These are phyloP conservation scores for Fusarium camptoceras DNA, from an alignment of 2,329 filamentous ascomycete genomes.

Conservation along the genomic window DNA sequence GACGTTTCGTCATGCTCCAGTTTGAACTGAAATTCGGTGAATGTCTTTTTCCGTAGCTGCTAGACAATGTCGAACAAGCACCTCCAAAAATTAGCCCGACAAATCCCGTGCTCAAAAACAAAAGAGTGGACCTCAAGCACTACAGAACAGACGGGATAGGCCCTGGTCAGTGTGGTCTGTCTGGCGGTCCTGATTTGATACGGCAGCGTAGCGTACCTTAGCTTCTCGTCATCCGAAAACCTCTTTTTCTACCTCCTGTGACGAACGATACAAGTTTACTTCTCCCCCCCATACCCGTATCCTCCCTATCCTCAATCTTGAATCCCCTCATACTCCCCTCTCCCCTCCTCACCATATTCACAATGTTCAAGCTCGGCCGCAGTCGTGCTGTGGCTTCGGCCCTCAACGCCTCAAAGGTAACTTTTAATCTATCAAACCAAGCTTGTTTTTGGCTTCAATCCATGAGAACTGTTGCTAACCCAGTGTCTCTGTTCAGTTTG, in stretches of 20 bases:
- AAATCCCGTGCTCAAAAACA: slow-evolving; percentile 45
- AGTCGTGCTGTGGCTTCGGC: slow-evolving; percentile 83
- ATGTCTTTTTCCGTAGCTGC: slow-evolving; percentile 37
- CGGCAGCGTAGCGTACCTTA: slow-evolving; percentile 14
- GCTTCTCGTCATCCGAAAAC: slow-evolving; percentile 45
- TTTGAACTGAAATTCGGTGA: slow-evolving; percentile 27
- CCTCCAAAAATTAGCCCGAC: slow-evolving; percentile 36
- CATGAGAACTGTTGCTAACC: slow-evolving; percentile 26
- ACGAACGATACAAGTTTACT: slow-evolving; percentile 19
- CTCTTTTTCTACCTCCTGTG: slow-evolving; percentile 34
- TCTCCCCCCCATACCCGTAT: slow-evolving; percentile 3
- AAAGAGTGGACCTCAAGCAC: slow-evolving; percentile 27
- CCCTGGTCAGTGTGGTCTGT: slow-evolving; percentile 30
- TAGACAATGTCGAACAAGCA: background rate
- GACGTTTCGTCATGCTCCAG: background rate
- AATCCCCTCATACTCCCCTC: slow-evolving; percentile 22
- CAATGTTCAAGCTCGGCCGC: slow-evolving; percentile 90
- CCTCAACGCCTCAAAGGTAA: slow-evolving; percentile 81
- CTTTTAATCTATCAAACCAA: slow-evolving; percentile 40
- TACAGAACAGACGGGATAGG: slow-evolving; percentile 17
- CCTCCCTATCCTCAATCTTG: slow-evolving; percentile 1
- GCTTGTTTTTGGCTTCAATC: slow-evolving; percentile 17
- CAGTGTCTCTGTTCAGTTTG: slow-evolving; percentile 41
- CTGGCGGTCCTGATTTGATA: slow-evolving; percentile 35
- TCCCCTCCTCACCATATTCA: slow-evolving; percentile 27